These are phyloP conservation scores for Calophaca sinica DNA, from an alignment of 306 rosid species.

Conservation along the genomic window DNA sequence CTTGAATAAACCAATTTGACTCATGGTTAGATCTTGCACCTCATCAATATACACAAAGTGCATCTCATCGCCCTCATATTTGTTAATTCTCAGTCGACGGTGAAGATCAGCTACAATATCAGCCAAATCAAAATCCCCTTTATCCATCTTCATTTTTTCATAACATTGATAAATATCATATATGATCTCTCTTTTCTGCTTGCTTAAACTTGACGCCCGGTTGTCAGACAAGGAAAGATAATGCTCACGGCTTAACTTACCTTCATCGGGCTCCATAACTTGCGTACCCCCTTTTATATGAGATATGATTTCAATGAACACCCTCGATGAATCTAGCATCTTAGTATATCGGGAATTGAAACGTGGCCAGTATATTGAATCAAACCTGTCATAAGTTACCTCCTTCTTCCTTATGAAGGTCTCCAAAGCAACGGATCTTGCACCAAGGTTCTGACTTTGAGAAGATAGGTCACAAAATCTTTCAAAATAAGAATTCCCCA, in stretches of 20 bases:
- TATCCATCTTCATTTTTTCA: conserved; percentile 70
- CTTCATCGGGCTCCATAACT: conserved; percentile 50
- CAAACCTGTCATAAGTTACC: conserved; percentile 72
- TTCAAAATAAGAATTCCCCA: conserved; percentile 73
- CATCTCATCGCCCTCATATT: conserved; percentile 61
- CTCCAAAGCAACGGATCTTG: conserved; percentile 61
- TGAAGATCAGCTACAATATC: conserved; percentile 79
- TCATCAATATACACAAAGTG: conserved; percentile 79
- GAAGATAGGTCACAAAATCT: conserved; percentile 54
- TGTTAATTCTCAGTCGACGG: conserved; percentile 52
- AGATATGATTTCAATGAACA: conserved; percentile 75
- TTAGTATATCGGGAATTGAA: conserved; percentile 63
- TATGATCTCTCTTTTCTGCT: conserved; percentile 56
- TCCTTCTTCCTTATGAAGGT: conserved; percentile 64
- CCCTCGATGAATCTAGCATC: conserved; percentile 67
- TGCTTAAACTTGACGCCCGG: conserved; percentile 57
- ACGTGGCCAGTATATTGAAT: conserved; percentile 73
- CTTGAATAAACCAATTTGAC: conserved; percentile 77
- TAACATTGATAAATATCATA: conserved; percentile 67
- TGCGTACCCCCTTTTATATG: conserved; percentile 72
- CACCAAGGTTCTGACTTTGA: conserved; percentile 39
- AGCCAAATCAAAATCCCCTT: conserved; percentile 75
- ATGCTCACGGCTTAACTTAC: conserved; percentile 58
- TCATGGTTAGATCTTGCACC: conserved; percentile 86
- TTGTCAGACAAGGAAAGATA: conserved; percentile 57